Conservation (phyloP, 306 rosid species). For the Cucumis cinereus region DNA sequence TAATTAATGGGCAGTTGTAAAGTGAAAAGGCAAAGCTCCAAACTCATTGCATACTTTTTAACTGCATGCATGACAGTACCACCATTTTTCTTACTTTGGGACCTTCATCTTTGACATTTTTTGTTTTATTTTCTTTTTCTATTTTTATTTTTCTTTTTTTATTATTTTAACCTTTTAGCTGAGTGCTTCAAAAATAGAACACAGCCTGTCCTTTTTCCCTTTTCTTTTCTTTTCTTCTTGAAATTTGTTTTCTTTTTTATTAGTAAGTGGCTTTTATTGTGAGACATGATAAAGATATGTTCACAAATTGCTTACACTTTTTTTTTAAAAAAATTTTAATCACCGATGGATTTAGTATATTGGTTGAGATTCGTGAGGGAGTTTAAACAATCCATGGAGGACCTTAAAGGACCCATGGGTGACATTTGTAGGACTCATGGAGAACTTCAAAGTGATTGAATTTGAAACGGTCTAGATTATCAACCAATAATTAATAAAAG, state of each 20-base stretch:
- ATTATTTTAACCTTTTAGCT: not conserved
- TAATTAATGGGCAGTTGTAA: not conserved
- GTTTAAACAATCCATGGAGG: too few species aligned
- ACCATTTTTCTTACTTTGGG: not conserved
- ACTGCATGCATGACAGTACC: not conserved
- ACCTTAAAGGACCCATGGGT: too few species aligned
- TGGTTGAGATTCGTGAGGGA: too few species aligned
- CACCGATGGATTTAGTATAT: too few species aligned
- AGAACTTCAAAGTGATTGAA: too few species aligned
- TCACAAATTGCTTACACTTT: not conserved
- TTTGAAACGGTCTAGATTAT: too few species aligned
- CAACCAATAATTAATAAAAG: too few species aligned
- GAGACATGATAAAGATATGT: not conserved
- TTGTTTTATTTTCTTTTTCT: not conserved
- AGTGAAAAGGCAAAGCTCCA: not conserved
- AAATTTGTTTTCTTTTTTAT: not conserved
- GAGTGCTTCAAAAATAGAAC: not conserved
- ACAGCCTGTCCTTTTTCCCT: not conserved
- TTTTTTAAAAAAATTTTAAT: too few species aligned
- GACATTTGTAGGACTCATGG: too few species aligned
- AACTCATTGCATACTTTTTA: not conserved
- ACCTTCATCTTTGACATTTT: conserved; percentile 4
- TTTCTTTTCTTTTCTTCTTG: not conserved
- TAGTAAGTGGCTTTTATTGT: not conserved
- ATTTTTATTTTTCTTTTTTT: too few species aligned